Evolutionary conservation across 495 filamentous ascomycete species (phyloP).

Genomic region (Articulospora tetracladia): DNA sequence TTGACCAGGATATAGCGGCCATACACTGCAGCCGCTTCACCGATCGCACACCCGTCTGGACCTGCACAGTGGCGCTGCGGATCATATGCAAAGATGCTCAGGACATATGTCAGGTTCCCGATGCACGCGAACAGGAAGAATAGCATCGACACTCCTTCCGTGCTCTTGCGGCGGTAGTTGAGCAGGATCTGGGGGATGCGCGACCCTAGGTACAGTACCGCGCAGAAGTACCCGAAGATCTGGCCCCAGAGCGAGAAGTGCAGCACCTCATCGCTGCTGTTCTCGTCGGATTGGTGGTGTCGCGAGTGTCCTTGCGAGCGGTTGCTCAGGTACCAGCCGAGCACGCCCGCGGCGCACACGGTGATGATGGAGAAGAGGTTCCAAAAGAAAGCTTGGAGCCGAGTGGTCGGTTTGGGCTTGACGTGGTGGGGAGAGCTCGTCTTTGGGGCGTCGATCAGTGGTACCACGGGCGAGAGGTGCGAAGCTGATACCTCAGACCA

Average conservation of each 20-base stretch:
- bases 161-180: conserved; percentile 85
- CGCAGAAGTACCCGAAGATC: conserved; percentile 82
- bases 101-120: conserved; percentile 88
- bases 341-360: conserved; percentile 75
- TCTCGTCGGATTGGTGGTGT: conserved; percentile 5
- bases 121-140: conserved; percentile 97
- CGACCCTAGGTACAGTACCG: conserved; percentile 80
- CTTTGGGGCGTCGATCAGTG: conserved; percentile 50
- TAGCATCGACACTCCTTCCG: conserved; percentile 83
- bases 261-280: conserved; percentile 34
- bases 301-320: conserved; percentile 25
- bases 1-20: conserved; percentile 82
- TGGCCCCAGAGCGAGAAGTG: conserved; percentile 74
- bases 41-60: conserved; percentile 41
- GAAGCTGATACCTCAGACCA: conserved; percentile 48
- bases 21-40: conserved; percentile 59
- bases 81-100: conserved; percentile 86
- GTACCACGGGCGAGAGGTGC: conserved; percentile 78
- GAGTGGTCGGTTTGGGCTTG: conserved; percentile 24
- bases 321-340: conserved; percentile 79
- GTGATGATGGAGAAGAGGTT: conserved; percentile 69
- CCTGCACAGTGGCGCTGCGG: conserved; percentile 45
- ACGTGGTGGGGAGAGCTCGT: conserved; percentile 18
- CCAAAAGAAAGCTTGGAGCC: conserved; percentile 58
- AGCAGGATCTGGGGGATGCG: conserved; percentile 85